Evolutionary conservation across 495 filamentous ascomycete genomes (phyloP).

Genomic region (Chaetomidium leptoderma): DNA sequence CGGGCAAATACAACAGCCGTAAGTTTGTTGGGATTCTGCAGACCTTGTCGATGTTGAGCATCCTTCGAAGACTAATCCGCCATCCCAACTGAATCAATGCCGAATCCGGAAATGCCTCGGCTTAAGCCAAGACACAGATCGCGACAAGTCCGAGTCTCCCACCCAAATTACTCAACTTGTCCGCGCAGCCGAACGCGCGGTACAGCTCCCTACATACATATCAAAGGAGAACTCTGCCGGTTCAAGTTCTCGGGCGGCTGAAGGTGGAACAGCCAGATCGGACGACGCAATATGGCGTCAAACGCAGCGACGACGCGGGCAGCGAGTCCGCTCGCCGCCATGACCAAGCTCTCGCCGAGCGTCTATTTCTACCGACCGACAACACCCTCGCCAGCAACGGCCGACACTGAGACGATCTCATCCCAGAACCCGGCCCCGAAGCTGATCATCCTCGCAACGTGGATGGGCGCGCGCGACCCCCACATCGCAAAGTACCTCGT

Average conservation of each 20-base stretch:
- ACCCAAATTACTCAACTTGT: not conserved
- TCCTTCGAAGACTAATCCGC: too few relatives aligned
- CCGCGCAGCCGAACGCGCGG: too few relatives aligned
- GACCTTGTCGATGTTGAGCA: too few relatives aligned
- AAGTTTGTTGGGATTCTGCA: not conserved
- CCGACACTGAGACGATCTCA: not conserved
- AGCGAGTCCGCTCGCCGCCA: slow-evolving; percentile 29
- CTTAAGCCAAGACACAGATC: not conserved
- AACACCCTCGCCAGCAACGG: not conserved
- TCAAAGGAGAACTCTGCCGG: not conserved
- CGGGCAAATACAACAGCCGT: too few relatives aligned
- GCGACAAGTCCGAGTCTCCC: not conserved
- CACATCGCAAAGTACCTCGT: slow-evolving; percentile 47
- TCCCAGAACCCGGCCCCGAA: slow-evolving; percentile 18
- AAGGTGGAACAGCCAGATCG: not conserved
- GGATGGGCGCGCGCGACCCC: slow-evolving; percentile 44
- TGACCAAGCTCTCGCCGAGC: slow-evolving; percentile 36
- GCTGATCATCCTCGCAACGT: slow-evolving; percentile 41
- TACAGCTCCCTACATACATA: too few relatives aligned
- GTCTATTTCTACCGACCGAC: slow-evolving; percentile 37
- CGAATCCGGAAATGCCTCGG: not conserved
- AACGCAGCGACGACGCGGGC: slow-evolving; percentile 8
- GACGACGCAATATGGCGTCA: slow-evolving; percentile 20
- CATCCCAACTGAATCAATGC: not conserved
- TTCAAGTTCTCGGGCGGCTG: not conserved